Evolutionary conservation across 2,329 filamentous ascomycete species (phyloP).

Genomic region (Scytalidium sp.): DNA sequence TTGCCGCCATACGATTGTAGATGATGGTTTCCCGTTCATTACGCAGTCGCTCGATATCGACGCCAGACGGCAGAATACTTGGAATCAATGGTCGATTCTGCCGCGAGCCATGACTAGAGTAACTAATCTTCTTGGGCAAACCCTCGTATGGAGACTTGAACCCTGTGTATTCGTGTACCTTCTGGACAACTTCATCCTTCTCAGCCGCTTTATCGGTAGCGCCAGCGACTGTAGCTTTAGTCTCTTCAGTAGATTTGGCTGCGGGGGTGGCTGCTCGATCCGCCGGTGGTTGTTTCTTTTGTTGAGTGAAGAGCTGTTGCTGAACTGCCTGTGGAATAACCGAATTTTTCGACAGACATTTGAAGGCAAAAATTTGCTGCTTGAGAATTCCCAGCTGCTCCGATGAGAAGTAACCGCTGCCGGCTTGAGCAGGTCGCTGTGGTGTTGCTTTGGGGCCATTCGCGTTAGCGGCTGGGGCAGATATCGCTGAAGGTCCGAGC

Average conservation of each 20-base stretch:
- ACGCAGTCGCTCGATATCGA: constrained; percentile 81
- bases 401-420: constrained; percentile 64
- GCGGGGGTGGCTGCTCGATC: constrained; percentile 20
- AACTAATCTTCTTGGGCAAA: constrained; percentile 58
- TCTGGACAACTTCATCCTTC: constrained; percentile 25
- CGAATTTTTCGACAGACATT: constrained; percentile 81
- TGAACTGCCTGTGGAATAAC: constrained; percentile 77
- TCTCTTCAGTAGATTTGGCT: constrained; percentile 17
- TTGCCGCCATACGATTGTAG: constrained; percentile 84
- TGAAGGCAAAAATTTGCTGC: constrained; percentile 89
- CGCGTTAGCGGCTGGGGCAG: constrained; percentile 16
- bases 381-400: constrained; percentile 78
- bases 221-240: constrained; percentile 36
- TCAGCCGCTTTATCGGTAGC: constrained; percentile 30
- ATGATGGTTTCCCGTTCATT: constrained; percentile 85
- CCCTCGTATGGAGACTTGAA: constrained; percentile 67
- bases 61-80: constrained; percentile 81
- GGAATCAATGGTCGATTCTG: constrained; percentile 78
- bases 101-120: constrained; percentile 73
- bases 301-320: constrained; percentile 75
- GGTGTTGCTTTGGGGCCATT: constrained; percentile 21
- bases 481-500: constrained; percentile 25
- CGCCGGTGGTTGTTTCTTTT: constrained; percentile 47
- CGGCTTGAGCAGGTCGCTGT: constrained; percentile 20
- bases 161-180: constrained; percentile 60